A percentile compares a stretch with the other conserved stretches of the same genome.
Evolutionary conservation across 495 filamentous ascomycete species (phyloP).

Genomic region (Penicillium fimorum): DNA sequence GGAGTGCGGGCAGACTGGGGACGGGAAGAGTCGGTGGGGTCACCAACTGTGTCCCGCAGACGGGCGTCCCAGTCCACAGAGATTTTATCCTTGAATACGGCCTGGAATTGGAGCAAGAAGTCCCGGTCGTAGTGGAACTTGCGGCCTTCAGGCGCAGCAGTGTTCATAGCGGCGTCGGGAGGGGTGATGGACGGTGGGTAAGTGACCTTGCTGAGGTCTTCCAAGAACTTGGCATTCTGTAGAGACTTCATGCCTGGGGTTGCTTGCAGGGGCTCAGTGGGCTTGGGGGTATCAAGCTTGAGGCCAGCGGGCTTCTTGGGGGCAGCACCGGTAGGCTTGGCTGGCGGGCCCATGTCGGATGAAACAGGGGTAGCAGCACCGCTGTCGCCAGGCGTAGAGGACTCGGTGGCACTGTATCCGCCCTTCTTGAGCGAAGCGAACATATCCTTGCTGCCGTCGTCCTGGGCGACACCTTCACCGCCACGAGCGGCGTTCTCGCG

Average conservation of each 20-base stretch:
- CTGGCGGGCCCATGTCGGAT: slow-evolving; percentile 54
- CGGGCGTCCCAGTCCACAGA: slow-evolving; percentile 84
- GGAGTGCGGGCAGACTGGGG: slow-evolving; percentile 72
- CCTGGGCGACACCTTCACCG: slow-evolving; percentile 34
- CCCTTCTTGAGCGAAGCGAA: slow-evolving; percentile 60
- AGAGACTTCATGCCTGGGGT: slow-evolving; percentile 90
- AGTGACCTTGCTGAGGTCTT: slow-evolving; percentile 60
- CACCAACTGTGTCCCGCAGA: slow-evolving; percentile 81
- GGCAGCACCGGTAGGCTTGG: slow-evolving; percentile 52
- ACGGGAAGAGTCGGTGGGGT: slow-evolving; percentile 63
- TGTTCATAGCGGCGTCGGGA: slow-evolving; percentile 87
- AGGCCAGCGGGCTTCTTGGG: slow-evolving; percentile 76
- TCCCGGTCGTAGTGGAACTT: slow-evolving; percentile 94
- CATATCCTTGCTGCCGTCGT: slow-evolving; percentile 40
- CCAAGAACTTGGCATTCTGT: slow-evolving; percentile 79
- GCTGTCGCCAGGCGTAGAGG: slow-evolving; percentile 52
- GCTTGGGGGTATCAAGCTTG: slow-evolving; percentile 78
- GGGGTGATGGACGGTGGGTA: slow-evolving; percentile 82
- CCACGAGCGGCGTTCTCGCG: slow-evolving; percentile 41
- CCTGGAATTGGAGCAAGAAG: slow-evolving; percentile 97
- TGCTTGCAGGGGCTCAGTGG: slow-evolving; percentile 83
- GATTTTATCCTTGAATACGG: slow-evolving; percentile 91
- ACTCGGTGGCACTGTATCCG: slow-evolving; percentile 44
- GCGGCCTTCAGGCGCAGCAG: slow-evolving; percentile 65
- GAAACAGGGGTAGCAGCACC: slow-evolving; percentile 56